These are phyloP conservation scores for Hortiboletus campestris DNA, from an alignment of 768 basidiomycete species.

Conservation along the genomic window DNA sequence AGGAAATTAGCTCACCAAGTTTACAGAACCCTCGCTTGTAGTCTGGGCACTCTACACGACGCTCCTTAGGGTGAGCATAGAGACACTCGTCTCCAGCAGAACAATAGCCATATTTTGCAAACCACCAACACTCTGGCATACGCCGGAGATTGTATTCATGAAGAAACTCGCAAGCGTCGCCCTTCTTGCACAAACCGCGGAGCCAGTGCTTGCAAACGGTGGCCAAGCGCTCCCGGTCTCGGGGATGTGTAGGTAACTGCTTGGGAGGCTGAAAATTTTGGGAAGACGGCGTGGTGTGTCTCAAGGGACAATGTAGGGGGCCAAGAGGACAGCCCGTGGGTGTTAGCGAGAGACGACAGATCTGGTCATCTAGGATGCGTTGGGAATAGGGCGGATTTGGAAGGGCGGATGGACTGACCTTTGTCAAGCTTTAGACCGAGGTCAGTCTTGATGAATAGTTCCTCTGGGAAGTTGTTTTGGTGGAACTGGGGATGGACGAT, in stretches of 20 bases:
- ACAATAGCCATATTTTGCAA: conserved; percentile 96
- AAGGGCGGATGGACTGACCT: conserved; percentile 43
- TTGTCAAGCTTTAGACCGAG: conserved; percentile 88
- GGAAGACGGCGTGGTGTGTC: conserved; percentile 86
- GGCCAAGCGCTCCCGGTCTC: conserved; percentile 76
- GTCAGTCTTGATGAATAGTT: conserved; percentile 77
- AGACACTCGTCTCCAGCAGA: conserved; percentile 96
- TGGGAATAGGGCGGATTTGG: not conserved
- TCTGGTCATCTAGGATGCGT: conserved; percentile 74
- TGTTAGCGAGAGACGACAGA: conserved; percentile 82
- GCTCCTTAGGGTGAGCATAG: conserved; percentile 92
- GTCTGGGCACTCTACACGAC: conserved; percentile 90
- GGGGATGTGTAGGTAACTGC: conserved; percentile 76
- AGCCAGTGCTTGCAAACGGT: conserved; percentile 99
- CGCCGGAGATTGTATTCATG: conserved; percentile 97
- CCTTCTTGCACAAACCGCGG: conserved; percentile 96
- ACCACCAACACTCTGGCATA: conserved; percentile 99
- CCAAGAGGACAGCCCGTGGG: conserved; percentile 87
- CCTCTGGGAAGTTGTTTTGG: conserved; percentile 85
- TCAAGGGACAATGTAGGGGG: conserved; percentile 85
- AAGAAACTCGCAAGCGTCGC: conserved; percentile 95
- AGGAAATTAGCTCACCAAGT: conserved; percentile 56
- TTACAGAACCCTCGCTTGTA: conserved; percentile 96
- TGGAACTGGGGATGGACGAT: conserved; percentile 89
- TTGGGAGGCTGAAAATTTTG: conserved; percentile 90